Percentiles rank a stretch among this genome's conserved stretches.
These are phyloP conservation scores for Solanum phureja DNA, from an alignment of 257 asterid genomes.

Conservation along the genomic window DNA sequence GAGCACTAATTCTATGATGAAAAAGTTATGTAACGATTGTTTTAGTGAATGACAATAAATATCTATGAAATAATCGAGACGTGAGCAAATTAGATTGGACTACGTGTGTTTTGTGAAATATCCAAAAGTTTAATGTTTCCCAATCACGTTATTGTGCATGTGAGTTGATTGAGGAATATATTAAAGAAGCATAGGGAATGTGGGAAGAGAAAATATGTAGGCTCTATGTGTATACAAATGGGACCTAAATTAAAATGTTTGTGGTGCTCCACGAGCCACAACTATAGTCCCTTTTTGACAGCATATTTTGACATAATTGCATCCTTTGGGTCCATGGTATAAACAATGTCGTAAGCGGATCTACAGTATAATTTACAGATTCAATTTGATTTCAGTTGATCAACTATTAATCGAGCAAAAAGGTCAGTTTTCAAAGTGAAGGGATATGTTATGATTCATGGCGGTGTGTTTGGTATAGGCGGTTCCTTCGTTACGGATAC, in stretches of 20 bases:
- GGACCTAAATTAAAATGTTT: background rate
- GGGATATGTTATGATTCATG: background rate
- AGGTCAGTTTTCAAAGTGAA: background rate
- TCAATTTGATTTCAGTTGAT: background rate
- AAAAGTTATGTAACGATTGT: accelerated
- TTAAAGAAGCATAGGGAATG: background rate
- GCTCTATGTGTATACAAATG: background rate
- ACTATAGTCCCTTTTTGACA: background rate
- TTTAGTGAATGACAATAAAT: too few relatives aligned
- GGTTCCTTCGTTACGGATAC: accelerated
- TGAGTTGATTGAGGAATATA: background rate
- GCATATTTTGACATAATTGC: background rate
- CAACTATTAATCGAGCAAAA: background rate
- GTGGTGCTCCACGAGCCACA: background rate
- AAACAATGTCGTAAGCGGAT: background rate
- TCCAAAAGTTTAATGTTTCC: background rate
- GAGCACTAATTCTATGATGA: background rate
- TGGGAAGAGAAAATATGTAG: background rate
- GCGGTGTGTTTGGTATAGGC: accelerated
- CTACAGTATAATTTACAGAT: background rate
- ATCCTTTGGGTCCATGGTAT: background rate
- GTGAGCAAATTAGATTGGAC: background rate
- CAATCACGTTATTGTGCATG: background rate
- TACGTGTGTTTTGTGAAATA: background rate
- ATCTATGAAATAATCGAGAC: background rate